Percentiles rank a stretch among this genome's conserved stretches.
phyloP scores from a whole-genome alignment of 2,329 filamentous ascomycete species.

The Fusarium bulbicola region DNA sequence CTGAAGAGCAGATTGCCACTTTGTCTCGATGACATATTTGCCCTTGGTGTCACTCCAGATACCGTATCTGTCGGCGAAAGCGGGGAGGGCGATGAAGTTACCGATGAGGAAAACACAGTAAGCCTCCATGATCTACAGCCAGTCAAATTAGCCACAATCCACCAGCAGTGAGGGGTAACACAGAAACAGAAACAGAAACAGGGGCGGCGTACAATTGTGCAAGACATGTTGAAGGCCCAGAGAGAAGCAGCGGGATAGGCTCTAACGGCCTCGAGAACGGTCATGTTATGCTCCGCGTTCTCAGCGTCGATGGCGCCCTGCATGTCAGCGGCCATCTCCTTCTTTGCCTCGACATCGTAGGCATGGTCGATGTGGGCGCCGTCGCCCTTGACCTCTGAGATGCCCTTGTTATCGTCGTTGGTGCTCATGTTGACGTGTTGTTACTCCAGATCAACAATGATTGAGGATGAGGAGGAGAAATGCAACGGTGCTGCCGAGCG shows the following conservation, averaged over 20 bases:
- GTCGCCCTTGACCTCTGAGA: slow-evolving; percentile 20
- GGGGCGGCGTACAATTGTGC: slow-evolving; percentile 53
- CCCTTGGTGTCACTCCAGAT: slow-evolving; percentile 28
- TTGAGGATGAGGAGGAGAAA: not conserved
- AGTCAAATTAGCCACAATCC: not conserved
- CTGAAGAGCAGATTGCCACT: slow-evolving; percentile 53
- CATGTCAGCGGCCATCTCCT: slow-evolving; percentile 23
- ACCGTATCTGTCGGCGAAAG: slow-evolving; percentile 52
- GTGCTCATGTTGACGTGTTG: slow-evolving; percentile 31
- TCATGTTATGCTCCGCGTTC: slow-evolving; percentile 54
- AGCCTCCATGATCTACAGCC: slow-evolving; percentile 57
- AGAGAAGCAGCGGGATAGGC: slow-evolving; percentile 55
- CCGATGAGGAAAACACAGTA: slow-evolving; percentile 60
- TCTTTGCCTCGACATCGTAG: slow-evolving; percentile 33
- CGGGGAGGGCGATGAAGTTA: slow-evolving; percentile 55
- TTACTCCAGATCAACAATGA: slow-evolving; percentile 12
- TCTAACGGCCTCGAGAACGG: slow-evolving; percentile 50
- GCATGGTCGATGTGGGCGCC: slow-evolving; percentile 29
- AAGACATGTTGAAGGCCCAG: slow-evolving; percentile 60
- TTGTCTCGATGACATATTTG: slow-evolving; percentile 50
- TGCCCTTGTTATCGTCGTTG: slow-evolving; percentile 16
- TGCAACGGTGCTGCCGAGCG: not conserved
- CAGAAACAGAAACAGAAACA: too few species aligned
- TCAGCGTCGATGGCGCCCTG: slow-evolving; percentile 46
- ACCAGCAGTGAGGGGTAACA: not conserved